Conservation (phyloP, 2,329 filamentous ascomycete species). For the Bipolaris gigantea region DNA sequence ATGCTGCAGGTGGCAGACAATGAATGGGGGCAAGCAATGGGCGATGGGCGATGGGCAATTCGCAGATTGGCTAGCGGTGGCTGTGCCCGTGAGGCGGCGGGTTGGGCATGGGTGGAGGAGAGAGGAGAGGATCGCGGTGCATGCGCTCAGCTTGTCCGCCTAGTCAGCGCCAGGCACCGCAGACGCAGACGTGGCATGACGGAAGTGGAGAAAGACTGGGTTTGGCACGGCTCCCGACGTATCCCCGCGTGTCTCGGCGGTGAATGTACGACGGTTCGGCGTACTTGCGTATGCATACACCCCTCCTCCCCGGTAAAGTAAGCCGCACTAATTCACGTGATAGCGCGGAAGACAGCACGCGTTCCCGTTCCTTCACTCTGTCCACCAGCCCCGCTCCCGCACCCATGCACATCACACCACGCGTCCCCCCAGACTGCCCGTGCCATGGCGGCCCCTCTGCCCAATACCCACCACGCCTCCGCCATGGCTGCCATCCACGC, state of each 20-base stretch:
- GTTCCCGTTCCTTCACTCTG: slow-evolving; percentile 1
- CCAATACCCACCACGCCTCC: slow-evolving; percentile 24
- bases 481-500: slow-evolving; percentile 45
- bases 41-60: slow-evolving; percentile 7
- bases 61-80: slow-evolving; percentile 19
- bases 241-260: slow-evolving; percentile 2
- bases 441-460: slow-evolving; percentile 34
- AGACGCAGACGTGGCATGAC: slow-evolving; percentile 13
- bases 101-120: slow-evolving; percentile 15
- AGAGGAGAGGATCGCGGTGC: slow-evolving; percentile 27
- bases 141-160: slow-evolving; percentile 11
- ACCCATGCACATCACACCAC: slow-evolving; percentile 7
- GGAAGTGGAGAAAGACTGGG: slow-evolving; percentile 4
- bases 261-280: not conserved
- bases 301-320: not conserved
- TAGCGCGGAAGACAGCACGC: slow-evolving; percentile 5
- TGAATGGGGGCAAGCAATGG: not conserved
- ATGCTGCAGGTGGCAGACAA: not conserved
- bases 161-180: slow-evolving; percentile 3
- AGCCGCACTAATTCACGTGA: slow-evolving; percentile 15
- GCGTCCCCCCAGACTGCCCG: slow-evolving; percentile 9
- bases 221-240: not conserved
- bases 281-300: too few relatives aligned
- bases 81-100: slow-evolving; percentile 21
- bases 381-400: slow-evolving; percentile 5